A percentile compares a stretch with the other conserved stretches of the same genome.
phyloP scores from a whole-genome alignment of 495 filamentous ascomycete genomes.

The Glarea lozoyensis region DNA sequence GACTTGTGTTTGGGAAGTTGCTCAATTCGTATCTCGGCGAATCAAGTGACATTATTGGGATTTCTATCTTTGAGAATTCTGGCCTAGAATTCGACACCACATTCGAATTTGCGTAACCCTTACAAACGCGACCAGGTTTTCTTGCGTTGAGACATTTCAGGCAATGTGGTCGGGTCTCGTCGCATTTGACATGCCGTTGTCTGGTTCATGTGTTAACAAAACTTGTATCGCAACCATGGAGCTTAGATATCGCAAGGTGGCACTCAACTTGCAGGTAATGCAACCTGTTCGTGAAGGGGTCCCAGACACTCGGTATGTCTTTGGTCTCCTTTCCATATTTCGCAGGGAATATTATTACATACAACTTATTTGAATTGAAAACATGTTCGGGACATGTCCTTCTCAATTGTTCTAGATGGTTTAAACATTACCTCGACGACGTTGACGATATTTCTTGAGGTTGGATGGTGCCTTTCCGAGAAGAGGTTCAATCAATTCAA shows the following conservation, averaged over 20 bases:
- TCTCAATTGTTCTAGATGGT: too few relatives aligned
- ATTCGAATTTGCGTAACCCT: background rate
- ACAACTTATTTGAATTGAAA: too few relatives aligned
- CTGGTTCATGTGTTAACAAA: too few relatives aligned
- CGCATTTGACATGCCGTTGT: constrained; percentile 1
- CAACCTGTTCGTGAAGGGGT: background rate
- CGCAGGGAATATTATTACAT: too few relatives aligned
- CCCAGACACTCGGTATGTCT: background rate
- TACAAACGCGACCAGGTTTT: background rate
- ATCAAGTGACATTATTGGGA: background rate
- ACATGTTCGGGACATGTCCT: too few relatives aligned
- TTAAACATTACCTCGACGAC: too few relatives aligned
- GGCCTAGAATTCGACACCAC: too few relatives aligned
- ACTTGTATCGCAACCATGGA: background rate
- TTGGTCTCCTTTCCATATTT: too few relatives aligned
- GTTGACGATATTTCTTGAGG: too few relatives aligned
- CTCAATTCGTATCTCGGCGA: background rate
- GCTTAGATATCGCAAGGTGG: background rate
- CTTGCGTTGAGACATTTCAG: background rate
- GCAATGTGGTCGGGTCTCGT: background rate
- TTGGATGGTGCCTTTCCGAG: too few relatives aligned
- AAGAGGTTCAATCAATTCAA: too few relatives aligned
- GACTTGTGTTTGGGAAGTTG: background rate
- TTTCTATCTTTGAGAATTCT: background rate
- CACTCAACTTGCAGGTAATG: background rate